Percentiles rank a stretch among this genome's conserved stretches.
These are phyloP conservation scores for Ophiocytium majus DNA, from an alignment of 352 stramenopile genomes.

Conservation along the genomic window DNA sequence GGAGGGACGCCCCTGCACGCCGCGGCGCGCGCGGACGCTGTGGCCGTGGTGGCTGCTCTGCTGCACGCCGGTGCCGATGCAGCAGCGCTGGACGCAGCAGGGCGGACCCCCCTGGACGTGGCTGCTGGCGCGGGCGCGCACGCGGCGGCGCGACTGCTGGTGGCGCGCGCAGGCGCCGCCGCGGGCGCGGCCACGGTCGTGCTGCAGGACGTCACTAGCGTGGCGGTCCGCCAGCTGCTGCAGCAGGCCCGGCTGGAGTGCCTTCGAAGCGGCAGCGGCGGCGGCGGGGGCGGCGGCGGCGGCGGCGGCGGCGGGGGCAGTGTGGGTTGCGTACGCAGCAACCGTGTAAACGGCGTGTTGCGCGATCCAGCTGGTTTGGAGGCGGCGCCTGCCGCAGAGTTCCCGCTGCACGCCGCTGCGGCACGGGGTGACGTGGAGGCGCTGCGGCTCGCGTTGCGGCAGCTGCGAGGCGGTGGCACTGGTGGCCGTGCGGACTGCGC, in stretches of 20 bases:
- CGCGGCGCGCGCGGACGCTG: background rate
- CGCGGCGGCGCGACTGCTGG: background rate
- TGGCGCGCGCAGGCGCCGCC: background rate
- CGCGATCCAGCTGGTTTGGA: too few species aligned
- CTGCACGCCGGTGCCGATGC: background rate
- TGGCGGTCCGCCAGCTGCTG: background rate
- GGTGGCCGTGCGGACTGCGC: too few species aligned
- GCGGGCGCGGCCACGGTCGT: too few species aligned
- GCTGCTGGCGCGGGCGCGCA: background rate
- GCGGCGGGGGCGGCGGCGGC: too few species aligned
- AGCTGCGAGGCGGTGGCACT: background rate
- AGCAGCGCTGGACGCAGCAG: background rate
- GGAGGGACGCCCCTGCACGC: background rate
- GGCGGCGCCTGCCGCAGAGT: background rate
- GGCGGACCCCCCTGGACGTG: background rate
- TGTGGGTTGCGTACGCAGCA: too few species aligned
- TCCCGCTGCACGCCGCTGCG: constrained; percentile 5
- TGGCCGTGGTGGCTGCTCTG: background rate
- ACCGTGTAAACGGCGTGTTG: too few species aligned
- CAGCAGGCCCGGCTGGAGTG: background rate
- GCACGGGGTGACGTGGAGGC: background rate
- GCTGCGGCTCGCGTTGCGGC: background rate
- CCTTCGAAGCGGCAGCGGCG: too few species aligned
- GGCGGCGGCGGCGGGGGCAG: too few species aligned
- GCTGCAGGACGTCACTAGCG: too few species aligned